Base-by-base conservation (phyloP, 148 eudicot species). In the Nepenthes gracilis region DNA sequence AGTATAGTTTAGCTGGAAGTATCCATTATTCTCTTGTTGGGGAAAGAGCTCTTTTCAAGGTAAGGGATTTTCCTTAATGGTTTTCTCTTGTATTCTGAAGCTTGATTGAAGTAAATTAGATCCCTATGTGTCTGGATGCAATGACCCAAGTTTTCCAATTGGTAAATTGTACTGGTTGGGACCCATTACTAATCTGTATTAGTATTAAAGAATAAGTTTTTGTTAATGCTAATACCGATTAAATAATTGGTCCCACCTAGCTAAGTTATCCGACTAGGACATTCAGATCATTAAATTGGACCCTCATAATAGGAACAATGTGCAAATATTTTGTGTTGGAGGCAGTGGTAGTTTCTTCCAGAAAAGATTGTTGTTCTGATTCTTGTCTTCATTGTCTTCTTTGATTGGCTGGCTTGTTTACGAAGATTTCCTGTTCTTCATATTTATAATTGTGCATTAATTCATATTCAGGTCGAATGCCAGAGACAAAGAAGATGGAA, bases 11-110 rank as follows among this genome's bases (percentile, higher is more conserved):
- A 73, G 81, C 76, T 73, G 92, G 99, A 52, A 54, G 82, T 67
- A 63, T 73, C 68, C 99, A 93, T 74, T 84, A 93, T 78, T 82
- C 99, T 35, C 83, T 84, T 66, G 85, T 74, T 35, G 89, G 92
- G 14, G 84, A 80, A 67, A 81, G 71, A 74, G 87, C 97, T 67
- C 85, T 93, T 72, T 93, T 93, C 84, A 84, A 87, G 81, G 99
- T 89, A 79, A 58, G 70, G 12, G 51, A 36, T 68, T 68, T 47
- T 36, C 32, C 51, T 7, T 23, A 32, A 32, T 7, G 36, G 23
- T 5, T 45, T 62, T 35, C 51, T 55, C 37, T 1, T 51, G 2
- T 3, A 48, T n/a, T 6, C 32, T n/a, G 23, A 23, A 23, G 23
- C 23, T 23, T 23, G 23, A 23, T 23, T 23, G 23, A 23, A 23